A percentile compares a stretch with the other conserved stretches of the same genome.
These are phyloP conservation scores for Rutstroemia sydowiana DNA, from an alignment of 2,329 filamentous ascomycete species.

Conservation along the genomic window DNA sequence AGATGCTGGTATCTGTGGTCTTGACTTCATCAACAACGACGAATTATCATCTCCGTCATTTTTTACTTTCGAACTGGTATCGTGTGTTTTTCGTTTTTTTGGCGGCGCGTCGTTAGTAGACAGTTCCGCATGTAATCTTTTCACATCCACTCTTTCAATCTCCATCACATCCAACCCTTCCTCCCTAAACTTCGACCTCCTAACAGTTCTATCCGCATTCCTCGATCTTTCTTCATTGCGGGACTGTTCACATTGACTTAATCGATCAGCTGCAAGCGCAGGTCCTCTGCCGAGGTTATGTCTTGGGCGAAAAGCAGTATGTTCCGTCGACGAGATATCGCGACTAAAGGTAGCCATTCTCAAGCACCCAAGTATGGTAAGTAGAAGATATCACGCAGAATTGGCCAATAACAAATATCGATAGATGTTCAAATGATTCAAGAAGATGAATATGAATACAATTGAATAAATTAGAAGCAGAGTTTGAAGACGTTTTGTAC, in stretches of 20 bases:
- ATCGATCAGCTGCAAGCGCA: not conserved
- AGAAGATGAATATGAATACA: too few relatives aligned
- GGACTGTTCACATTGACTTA: not conserved
- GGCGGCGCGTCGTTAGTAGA: not conserved
- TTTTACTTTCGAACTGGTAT: constrained; percentile 4
- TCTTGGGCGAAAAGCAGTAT: not conserved
- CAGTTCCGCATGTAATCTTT: not conserved
- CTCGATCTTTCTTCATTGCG: not conserved
- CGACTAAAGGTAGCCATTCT: constrained; percentile 4
- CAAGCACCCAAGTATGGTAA: not conserved
- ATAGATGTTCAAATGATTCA: too few relatives aligned
- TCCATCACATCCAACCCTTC: constrained; percentile 24
- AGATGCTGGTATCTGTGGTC: constrained; percentile 37
- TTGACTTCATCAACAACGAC: constrained; percentile 7
- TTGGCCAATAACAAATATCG: too few relatives aligned
- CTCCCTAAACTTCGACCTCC: constrained; percentile 16
- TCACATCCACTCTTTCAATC: constrained; percentile 5
- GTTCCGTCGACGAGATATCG: constrained; percentile 7
- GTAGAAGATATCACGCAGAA: too few relatives aligned
- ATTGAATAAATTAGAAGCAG: too few relatives aligned
- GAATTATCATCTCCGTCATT: constrained; percentile 2
- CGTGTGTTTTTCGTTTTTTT: not conserved
- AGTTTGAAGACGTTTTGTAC: too few relatives aligned
- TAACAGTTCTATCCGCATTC: not conserved
- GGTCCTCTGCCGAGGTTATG: not conserved